Percentiles rank a stretch among this genome's conserved stretches.
phyloP scores from a whole-genome alignment of 2,329 filamentous ascomycete species.

The Claviceps sp. region DNA sequence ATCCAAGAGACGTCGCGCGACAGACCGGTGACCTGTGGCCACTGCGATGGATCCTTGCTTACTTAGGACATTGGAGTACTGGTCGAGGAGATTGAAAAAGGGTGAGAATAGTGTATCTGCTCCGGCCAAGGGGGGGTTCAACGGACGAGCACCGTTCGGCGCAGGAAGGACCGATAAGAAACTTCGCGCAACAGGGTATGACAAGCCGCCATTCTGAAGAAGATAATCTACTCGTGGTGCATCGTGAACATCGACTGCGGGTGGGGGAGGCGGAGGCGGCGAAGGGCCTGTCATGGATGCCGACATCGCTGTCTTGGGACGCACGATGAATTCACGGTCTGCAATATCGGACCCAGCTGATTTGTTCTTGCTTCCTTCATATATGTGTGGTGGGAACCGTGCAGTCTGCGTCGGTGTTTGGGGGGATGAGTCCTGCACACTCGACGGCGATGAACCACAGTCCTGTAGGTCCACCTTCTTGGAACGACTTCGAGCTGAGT shows the following conservation, averaged over 20 bases:
- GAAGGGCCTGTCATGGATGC: constrained; percentile 20
- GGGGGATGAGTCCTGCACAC: constrained; percentile 42
- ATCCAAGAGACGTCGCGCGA: constrained; percentile 81
- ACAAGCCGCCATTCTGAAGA: constrained; percentile 73
- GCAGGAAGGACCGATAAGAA: constrained; percentile 53
- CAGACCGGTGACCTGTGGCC: constrained; percentile 85
- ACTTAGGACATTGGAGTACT: constrained; percentile 69
- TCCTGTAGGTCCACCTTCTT: constrained; percentile 26
- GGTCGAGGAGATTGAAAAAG: constrained; percentile 69
- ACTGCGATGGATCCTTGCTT: constrained; percentile 86
- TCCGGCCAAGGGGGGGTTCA: constrained; percentile 51
- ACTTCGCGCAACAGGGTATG: constrained; percentile 56
- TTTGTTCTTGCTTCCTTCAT: constrained; percentile 25
- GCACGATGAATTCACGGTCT: constrained; percentile 18
- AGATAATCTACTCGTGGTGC: constrained; percentile 83
- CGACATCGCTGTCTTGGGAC: constrained; percentile 27
- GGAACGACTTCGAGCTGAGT: constrained; percentile 21
- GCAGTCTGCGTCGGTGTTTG: constrained; percentile 45
- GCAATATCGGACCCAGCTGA: constrained; percentile 19
- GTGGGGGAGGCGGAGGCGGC: constrained; percentile 42
- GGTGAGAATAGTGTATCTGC: constrained; percentile 68
- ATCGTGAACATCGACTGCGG: constrained; percentile 55
- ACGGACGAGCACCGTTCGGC: constrained; percentile 41
- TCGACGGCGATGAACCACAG: constrained; percentile 32
- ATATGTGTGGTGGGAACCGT: constrained; percentile 33